Conservation (phyloP, 2,329 filamentous ascomycete species). For the Paramyrothecium roridum region DNA sequence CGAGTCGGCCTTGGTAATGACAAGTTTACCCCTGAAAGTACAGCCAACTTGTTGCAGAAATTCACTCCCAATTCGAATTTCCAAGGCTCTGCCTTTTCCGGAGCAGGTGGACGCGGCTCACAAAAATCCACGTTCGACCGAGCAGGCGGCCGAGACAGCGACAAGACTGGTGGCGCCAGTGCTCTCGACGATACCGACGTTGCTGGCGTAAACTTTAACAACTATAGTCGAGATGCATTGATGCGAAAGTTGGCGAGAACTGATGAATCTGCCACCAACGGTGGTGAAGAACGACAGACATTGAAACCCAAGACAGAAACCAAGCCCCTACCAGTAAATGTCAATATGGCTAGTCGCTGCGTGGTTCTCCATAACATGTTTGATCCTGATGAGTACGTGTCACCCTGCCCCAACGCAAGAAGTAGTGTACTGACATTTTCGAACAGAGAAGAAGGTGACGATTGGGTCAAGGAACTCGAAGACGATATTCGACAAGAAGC, state of each 20-base stretch:
- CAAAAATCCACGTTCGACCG: constrained; percentile 89
- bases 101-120: constrained; percentile 80
- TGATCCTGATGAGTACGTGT: constrained; percentile 80
- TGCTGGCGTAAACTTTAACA: constrained; percentile 98
- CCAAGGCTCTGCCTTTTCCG: constrained; percentile 89
- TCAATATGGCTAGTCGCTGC: constrained; percentile 90
- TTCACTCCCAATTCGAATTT: constrained; percentile 77
- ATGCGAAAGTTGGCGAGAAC: constrained; percentile 98
- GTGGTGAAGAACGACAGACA: constrained; percentile 67
- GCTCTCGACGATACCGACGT: constrained; percentile 97
- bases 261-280: constrained; percentile 70
- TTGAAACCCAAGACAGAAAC: constrained; percentile 76
- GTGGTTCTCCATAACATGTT: constrained; percentile 96
- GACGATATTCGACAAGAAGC: constrained; percentile 91
- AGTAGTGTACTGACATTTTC: constrained; percentile 26
- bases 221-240: constrained; percentile 95
- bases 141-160: constrained; percentile 81
- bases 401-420: not conserved
- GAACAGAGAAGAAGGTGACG: constrained; percentile 77
- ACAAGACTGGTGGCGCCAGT: constrained; percentile 88
- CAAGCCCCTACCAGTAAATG: constrained; percentile 77
- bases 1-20: constrained; percentile 99
- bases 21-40: constrained; percentile 99
- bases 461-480: constrained; percentile 91
- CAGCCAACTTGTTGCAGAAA: constrained; percentile 85